Base-by-base conservation (phyloP, 768 basidiomycete species). In the Boletus eberwhitei region DNA sequence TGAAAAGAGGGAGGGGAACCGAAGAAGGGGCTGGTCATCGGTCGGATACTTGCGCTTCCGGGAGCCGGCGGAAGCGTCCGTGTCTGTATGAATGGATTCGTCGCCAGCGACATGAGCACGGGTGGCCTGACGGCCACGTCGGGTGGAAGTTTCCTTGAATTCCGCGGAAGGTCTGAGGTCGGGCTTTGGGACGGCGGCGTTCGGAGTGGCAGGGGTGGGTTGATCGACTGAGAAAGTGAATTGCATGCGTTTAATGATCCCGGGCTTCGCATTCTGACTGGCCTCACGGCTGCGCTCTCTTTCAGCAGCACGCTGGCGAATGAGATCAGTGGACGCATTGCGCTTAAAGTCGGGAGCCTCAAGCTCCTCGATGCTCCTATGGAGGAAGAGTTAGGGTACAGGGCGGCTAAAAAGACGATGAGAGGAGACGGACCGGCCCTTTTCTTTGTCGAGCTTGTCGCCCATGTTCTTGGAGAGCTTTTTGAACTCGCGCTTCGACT, bases 381-480 rank as follows among this genome's bases (percentile, higher is more conserved):
- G 36, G 35, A 31, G 19, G n/a, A 7, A 4, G 9, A 0, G 52
- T 62, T 34, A 66, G 63, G 58, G 58, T 32, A 50, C 3, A 50
- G 65, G 58, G 66, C 17, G 46, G 50, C 14, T 34, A 37, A 26
- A 24, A 8, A 35, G 35, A 51, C 11, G 45, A 38, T 16, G 47
- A 52, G 29, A 35, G 53, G 41, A 48, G 37, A 81, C 89, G 59
- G 48, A 91, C 91, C 88, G 75, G 67, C 91, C 91, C 74, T 92
- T 93, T 75, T 93, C 91, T 75, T 90, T 91, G 79, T 93, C 91
- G 64, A 93, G 78, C 72, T 90, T 92, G 77, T 93, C 91, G 59
- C 91, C 83, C 92, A 93, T 93, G 69, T 73, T 82, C 73, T 88
- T 90, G 63, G 87, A 88, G 52, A 93, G 83, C 64, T 90, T 91